A percentile compares a stretch with the other conserved stretches of the same genome.
phyloP scores from a whole-genome alignment of 2,329 filamentous ascomycete species.

The Chaetomiaceae sp. region DNA sequence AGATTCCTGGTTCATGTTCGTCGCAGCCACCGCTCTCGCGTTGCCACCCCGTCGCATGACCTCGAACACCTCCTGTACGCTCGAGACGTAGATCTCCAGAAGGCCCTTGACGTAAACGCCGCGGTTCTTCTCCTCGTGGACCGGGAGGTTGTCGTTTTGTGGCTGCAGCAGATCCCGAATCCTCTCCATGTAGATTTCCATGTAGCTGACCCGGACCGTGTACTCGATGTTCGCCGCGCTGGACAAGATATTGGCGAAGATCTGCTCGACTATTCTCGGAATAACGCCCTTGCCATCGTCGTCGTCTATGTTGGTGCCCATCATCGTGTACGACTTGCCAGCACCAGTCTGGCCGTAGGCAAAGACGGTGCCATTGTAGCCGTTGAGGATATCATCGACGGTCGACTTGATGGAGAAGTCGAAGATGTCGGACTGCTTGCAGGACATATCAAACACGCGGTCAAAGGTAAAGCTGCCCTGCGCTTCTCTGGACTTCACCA shows the following conservation, averaged over 20 bases:
- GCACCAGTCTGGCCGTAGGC: conserved; percentile 97
- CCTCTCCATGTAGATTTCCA: conserved; percentile 99
- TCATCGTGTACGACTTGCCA: conserved; percentile 99
- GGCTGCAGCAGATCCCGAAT: conserved; percentile 90
- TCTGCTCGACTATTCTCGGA: conserved; percentile 93
- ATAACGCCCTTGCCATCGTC: conserved; percentile 86
- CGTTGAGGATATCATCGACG: conserved; percentile 96
- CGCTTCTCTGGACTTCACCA: conserved; percentile 67
- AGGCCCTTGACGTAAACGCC: conserved; percentile 96
- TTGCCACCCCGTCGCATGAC: conserved; percentile 91
- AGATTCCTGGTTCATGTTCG: conserved; percentile 99
- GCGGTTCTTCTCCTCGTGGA: conserved; percentile 96
- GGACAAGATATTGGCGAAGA: conserved; percentile 89
- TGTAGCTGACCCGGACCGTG: conserved; percentile 96
- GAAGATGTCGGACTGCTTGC: conserved; percentile 88
- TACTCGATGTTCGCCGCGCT: conserved; percentile 94
- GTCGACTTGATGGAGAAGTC: conserved; percentile 95
- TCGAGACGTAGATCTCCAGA: conserved; percentile 90
- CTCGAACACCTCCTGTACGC: conserved; percentile 91
- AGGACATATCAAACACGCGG: conserved; percentile 91
- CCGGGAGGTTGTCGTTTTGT: conserved; percentile 89
- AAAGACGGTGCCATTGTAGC: conserved; percentile 98
- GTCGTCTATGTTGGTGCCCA: conserved; percentile 91
- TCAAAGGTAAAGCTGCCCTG: conserved; percentile 91
- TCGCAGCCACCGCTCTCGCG: conserved; percentile 85